phyloP scores from a whole-genome alignment of 345 rosid species.

The Brassica nigra region DNA sequence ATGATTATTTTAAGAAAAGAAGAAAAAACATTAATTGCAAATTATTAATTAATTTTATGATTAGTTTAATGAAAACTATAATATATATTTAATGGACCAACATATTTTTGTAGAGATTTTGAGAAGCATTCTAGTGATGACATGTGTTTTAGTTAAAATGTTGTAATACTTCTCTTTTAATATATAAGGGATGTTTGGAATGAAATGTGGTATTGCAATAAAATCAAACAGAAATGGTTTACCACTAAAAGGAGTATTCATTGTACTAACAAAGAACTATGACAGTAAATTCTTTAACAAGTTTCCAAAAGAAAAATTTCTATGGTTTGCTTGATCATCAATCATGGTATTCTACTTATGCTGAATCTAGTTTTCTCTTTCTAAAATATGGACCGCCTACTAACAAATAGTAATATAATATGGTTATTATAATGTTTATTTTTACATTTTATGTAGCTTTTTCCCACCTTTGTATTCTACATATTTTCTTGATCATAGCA shows the following conservation, averaged over 20 bases:
- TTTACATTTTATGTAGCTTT: background rate
- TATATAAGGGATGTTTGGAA: background rate
- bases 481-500: background rate
- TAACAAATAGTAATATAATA: background rate
- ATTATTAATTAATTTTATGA: no score
- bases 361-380: constrained; percentile 23
- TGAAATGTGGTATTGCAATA: background rate
- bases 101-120: no score
- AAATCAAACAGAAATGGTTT: background rate
- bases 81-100: no score
- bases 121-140: no score
- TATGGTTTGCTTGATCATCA: constrained; percentile 35
- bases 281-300: constrained; percentile 2
- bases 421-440: background rate
- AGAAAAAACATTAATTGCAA: no score
- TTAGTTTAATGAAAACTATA: no score
- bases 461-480: background rate
- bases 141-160: no score
- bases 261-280: background rate
- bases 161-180: no score
- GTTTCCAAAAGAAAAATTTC: constrained; percentile 27
- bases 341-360: constrained; percentile 26
- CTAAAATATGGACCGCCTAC: background rate
- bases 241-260: background rate
- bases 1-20: no score